Evolutionary conservation across 257 asterid genomes (phyloP).

Genomic region (Nicotiana otophora): DNA sequence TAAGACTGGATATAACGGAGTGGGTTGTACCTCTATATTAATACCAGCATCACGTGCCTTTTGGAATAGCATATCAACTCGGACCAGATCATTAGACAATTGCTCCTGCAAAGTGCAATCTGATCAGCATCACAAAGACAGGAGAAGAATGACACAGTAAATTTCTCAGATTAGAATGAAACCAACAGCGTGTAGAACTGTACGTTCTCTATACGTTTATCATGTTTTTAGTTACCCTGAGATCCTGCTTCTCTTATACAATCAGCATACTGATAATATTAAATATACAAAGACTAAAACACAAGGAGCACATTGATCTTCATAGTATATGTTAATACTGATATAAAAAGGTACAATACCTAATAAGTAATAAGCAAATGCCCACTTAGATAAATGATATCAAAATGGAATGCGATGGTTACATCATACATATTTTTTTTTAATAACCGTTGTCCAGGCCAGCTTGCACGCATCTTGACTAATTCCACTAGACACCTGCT

Average conservation of each 20-base stretch:
- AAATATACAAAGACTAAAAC: not conserved
- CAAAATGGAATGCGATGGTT: not conserved
- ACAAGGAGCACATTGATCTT: not conserved
- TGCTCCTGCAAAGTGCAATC: slow-evolving; percentile 59
- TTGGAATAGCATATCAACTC: slow-evolving; percentile 76
- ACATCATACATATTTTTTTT: no score
- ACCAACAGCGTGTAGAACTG: not conserved
- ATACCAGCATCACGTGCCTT: slow-evolving; percentile 90
- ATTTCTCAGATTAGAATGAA: not conserved
- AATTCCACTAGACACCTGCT: no score
- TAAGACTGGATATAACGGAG: not conserved
- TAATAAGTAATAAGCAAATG: no score
- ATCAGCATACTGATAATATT: not conserved
- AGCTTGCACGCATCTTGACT: no score
- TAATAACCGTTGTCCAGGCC: no score
- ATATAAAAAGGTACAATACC: not conserved
- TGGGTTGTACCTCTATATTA: slow-evolving; percentile 54
- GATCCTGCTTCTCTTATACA: not conserved
- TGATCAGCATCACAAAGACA: slow-evolving; percentile 12
- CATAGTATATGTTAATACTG: not conserved
- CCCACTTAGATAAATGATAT: not conserved
- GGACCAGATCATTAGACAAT: slow-evolving; percentile 63
- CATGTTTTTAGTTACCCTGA: not conserved
- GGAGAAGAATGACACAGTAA: not conserved
- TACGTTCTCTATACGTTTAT: not conserved